A percentile compares a stretch with the other conserved stretches of the same genome.
phyloP scores from a whole-genome alignment of 768 basidiomycete species.

The Kwoniella pini region DNA sequence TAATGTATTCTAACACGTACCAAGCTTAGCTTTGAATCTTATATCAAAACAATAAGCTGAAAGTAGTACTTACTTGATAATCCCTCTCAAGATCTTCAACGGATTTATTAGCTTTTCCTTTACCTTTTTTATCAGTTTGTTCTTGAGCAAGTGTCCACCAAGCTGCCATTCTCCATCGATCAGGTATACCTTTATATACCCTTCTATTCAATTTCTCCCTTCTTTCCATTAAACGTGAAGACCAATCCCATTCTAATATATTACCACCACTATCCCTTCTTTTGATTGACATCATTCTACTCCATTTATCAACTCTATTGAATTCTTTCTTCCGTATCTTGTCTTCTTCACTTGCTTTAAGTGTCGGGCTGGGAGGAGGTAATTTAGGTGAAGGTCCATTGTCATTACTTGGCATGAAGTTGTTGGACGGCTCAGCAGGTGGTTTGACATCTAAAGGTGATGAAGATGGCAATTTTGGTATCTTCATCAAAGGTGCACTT shows the following conservation, averaged over 20 bases:
- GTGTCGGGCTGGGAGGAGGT: conserved; percentile 25
- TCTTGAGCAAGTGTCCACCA: conserved; percentile 79
- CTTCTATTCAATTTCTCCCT: conserved; percentile 70
- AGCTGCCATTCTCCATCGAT: conserved; percentile 88
- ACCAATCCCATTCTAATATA: conserved; percentile 70
- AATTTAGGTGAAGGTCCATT: conserved; percentile 56
- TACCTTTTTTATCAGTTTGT: neutral
- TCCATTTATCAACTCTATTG: conserved; percentile 85
- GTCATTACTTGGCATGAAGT: conserved; percentile 47
- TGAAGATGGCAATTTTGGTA: conserved; percentile 57
- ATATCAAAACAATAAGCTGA: too few relatives aligned
- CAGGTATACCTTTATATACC: conserved; percentile 93
- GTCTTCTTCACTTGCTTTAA: conserved; percentile 53
- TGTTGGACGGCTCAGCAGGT: conserved; percentile 35
- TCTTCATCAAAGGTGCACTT: conserved; percentile 62
- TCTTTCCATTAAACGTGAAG: conserved; percentile 59
- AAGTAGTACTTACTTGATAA: conserved; percentile 58
- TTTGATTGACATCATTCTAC: conserved; percentile 71
- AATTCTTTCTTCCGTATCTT: conserved; percentile 62
- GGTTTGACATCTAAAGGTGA: conserved; percentile 35
- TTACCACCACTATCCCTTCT: conserved; percentile 76
- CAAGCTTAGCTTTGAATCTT: too few relatives aligned
- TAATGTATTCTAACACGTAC: conserved; percentile 59
- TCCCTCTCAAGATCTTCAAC: conserved; percentile 6
- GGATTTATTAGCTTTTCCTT: conserved; percentile 25